These are phyloP conservation scores for Pythium dissimile DNA, from an alignment of 352 stramenopile genomes.

Conservation along the genomic window DNA sequence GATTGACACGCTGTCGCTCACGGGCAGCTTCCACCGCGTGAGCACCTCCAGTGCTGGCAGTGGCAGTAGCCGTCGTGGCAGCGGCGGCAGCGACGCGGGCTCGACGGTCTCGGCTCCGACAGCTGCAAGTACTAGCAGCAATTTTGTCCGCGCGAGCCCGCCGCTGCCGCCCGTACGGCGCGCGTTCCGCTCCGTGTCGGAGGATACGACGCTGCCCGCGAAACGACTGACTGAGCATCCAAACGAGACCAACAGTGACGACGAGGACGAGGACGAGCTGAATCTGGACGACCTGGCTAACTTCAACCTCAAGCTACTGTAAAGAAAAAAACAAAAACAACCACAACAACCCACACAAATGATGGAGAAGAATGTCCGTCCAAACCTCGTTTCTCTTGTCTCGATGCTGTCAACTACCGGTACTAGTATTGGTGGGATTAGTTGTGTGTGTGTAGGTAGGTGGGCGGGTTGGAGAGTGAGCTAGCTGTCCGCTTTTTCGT, in stretches of 20 bases:
- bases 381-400: too few relatives aligned
- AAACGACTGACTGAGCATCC: slow-evolving; percentile 2
- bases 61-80: slow-evolving; percentile 8
- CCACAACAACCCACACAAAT: too few relatives aligned
- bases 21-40: slow-evolving; percentile 45
- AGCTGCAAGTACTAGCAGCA: neutral
- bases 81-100: slow-evolving; percentile 20
- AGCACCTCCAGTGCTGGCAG: slow-evolving; percentile 19
- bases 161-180: slow-evolving; percentile 31
- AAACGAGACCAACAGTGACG: slow-evolving; percentile 6
- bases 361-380: too few relatives aligned
- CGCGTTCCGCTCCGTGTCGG: slow-evolving; percentile 43
- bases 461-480: too few relatives aligned
- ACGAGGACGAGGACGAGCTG: slow-evolving; percentile 21
- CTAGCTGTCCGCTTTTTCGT: too few relatives aligned
- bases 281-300: slow-evolving; percentile 62
- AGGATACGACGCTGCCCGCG: slow-evolving; percentile 43
- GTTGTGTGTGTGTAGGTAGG: too few relatives aligned
- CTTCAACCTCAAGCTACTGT: slow-evolving; percentile 64
- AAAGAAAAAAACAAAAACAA: too few relatives aligned
- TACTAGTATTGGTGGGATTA: too few relatives aligned
- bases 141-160: slow-evolving; percentile 20
- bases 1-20: slow-evolving; percentile 56
- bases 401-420: too few relatives aligned
- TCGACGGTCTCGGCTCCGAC: neutral